Evolutionary conservation across 208 protist genomes (phyloP).

Genomic region (Leishmania martiniquensis): DNA sequence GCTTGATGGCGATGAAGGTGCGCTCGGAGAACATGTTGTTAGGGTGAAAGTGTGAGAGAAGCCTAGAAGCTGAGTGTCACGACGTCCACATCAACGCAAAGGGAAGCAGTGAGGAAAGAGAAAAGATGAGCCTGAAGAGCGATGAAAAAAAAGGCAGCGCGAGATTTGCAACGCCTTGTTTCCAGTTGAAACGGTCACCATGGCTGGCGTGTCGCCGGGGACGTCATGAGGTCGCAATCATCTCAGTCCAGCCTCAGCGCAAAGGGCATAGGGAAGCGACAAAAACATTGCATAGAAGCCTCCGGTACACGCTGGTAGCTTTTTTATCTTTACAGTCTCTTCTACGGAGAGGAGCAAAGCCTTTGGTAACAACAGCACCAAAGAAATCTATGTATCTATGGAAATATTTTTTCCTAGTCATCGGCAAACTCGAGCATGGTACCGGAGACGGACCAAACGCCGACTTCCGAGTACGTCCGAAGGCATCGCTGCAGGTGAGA

Average conservation of each 20-base stretch:
- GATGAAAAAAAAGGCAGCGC: background rate
- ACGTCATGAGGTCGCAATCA: background rate
- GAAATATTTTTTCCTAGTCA: constrained; percentile 15
- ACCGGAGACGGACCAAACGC: constrained; percentile 74
- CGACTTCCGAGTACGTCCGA: constrained; percentile 78
- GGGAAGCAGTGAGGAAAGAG: background rate
- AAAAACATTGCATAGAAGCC: background rate
- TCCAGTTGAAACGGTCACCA: background rate
- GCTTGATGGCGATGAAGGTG: constrained; percentile 97
- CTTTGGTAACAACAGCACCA: background rate
- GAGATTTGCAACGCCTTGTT: background rate
- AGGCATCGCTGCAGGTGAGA: constrained; percentile 81
- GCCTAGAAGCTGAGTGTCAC: background rate
- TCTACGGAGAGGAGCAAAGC: background rate
- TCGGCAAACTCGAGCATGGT: constrained; percentile 81
- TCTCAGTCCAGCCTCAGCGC: background rate
- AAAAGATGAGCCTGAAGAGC: constrained; percentile 4
- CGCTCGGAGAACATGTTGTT: constrained; percentile 81
- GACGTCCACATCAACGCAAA: background rate
- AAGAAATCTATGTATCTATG: constrained; percentile 20
- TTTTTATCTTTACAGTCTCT: background rate
- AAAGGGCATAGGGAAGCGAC: background rate
- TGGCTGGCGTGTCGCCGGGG: background rate
- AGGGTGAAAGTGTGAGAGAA: background rate
- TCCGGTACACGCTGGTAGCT: background rate